These are phyloP conservation scores for Colletotrichum sp. DNA, from an alignment of 2,329 filamentous ascomycete species.

Conservation along the genomic window DNA sequence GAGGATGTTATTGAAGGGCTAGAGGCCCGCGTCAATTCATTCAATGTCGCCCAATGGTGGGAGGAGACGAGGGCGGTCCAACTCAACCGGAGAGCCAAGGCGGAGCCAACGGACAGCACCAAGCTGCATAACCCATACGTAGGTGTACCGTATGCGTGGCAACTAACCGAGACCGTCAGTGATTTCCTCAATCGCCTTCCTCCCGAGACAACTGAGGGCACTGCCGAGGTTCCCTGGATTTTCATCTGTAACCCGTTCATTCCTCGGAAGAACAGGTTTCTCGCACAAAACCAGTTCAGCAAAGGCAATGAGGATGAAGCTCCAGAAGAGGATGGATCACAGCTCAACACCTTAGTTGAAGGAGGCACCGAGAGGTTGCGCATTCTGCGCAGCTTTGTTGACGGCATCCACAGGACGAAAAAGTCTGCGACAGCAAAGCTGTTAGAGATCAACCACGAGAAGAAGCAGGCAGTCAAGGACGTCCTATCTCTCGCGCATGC, in stretches of 20 bases:
- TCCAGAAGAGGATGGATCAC: conserved; percentile 49
- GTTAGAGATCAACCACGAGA: conserved; percentile 54
- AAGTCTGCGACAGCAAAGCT: conserved; percentile 41
- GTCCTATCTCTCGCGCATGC: conserved; percentile 67
- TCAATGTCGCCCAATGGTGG: conserved; percentile 59
- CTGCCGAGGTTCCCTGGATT: conserved; percentile 67
- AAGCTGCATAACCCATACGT: conserved; percentile 65
- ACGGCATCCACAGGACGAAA: conserved; percentile 45
- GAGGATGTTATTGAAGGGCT: conserved; percentile 52
- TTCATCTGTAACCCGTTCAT: conserved; percentile 71
- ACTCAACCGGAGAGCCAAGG: background rate
- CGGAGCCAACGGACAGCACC: background rate
- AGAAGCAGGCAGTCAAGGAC: conserved; percentile 52
- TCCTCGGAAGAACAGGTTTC: conserved; percentile 35
- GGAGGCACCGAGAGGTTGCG: conserved; percentile 57
- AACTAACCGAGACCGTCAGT: conserved; percentile 66
- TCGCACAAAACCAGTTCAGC: conserved; percentile 39
- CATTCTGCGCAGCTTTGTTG: conserved; percentile 52
- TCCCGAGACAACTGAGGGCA: conserved; percentile 63
- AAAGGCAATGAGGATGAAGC: conserved; percentile 55
- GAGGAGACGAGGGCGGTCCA: conserved; percentile 28
- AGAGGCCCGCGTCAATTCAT: conserved; percentile 52
- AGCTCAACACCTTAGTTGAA: conserved; percentile 53
- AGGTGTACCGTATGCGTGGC: conserved; percentile 61
- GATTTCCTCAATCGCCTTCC: conserved; percentile 73